phyloP scores from a whole-genome alignment of 75 land plant species.

The Sequoia sempervirens region DNA sequence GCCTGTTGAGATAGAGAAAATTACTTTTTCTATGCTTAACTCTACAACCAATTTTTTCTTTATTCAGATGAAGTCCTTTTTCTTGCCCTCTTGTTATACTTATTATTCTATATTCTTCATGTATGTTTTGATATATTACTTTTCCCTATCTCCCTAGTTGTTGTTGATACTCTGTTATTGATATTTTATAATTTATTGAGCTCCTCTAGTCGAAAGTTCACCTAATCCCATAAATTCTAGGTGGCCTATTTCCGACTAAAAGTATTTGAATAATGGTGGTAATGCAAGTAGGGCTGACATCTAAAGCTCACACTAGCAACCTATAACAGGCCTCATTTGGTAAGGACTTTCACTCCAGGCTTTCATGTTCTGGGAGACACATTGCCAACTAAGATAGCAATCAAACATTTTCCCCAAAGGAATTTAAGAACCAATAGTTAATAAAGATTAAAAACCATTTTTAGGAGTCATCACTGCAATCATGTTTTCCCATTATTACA shows the following conservation, averaged over 20 bases:
- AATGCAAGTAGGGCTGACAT: not conserved
- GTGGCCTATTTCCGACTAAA: too few relatives aligned
- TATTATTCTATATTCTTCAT: not conserved
- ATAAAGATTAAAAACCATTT: not conserved
- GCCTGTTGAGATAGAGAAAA: not conserved
- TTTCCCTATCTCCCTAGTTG: not conserved
- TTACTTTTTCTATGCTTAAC: not conserved
- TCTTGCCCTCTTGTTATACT: not conserved
- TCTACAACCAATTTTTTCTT: not conserved
- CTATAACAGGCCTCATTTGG: too few relatives aligned
- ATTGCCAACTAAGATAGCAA: not conserved
- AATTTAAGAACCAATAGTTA: too few relatives aligned
- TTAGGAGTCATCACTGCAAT: not conserved
- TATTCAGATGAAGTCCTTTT: not conserved
- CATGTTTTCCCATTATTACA: not conserved
- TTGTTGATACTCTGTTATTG: not conserved
- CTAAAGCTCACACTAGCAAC: too few relatives aligned
- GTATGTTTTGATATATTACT: not conserved
- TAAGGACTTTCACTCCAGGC: not conserved
- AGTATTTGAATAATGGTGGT: not conserved
- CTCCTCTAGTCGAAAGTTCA: not conserved
- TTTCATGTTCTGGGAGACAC: not conserved
- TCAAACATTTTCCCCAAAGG: not conserved
- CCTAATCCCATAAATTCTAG: too few relatives aligned
- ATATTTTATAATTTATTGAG: not conserved